Evolutionary conservation across 305 asterid species (phyloP).

Genomic region (Ilex paraguariensis): DNA sequence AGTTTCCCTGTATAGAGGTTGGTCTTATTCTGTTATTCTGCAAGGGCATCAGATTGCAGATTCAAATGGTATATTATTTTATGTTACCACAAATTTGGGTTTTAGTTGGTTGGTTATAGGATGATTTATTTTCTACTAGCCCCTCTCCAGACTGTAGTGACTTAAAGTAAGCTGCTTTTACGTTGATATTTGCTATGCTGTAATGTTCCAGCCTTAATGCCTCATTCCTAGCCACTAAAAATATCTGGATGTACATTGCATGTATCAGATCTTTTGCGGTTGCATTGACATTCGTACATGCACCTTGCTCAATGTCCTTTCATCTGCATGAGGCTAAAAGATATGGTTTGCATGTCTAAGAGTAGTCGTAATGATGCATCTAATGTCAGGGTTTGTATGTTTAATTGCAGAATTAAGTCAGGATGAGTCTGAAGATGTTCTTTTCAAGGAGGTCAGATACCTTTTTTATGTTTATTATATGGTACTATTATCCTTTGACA

Average conservation of each 20-base stretch:
- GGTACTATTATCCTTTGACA: too few species aligned
- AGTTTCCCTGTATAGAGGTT: not conserved
- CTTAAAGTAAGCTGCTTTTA: not conserved
- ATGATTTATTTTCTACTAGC: not conserved
- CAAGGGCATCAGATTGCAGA: not conserved
- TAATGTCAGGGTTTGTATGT: too few species aligned
- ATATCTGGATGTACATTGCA: not conserved
- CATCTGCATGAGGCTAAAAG: not conserved
- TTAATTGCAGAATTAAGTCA: conserved; percentile 72
- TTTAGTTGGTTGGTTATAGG: not conserved
- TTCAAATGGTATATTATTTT: not conserved
- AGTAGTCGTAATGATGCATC: too few species aligned
- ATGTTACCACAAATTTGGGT: not conserved
- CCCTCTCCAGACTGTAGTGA: not conserved
- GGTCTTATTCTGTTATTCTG: not conserved
- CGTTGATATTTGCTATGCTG: not conserved
- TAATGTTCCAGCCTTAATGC: not conserved
- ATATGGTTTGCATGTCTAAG: not conserved
- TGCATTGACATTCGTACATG: not conserved
- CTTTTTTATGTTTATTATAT: not conserved
- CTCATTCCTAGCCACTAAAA: not conserved
- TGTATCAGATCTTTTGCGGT: not conserved
- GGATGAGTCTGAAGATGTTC: conserved; percentile 94
- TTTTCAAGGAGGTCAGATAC: conserved; percentile 72
- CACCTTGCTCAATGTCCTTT: not conserved